Evolutionary conservation across 805 yeast genomes (phyloP), one percentile per base, ranked within the genome.

Genomic region (Jamesozyma rosinii): DNA sequence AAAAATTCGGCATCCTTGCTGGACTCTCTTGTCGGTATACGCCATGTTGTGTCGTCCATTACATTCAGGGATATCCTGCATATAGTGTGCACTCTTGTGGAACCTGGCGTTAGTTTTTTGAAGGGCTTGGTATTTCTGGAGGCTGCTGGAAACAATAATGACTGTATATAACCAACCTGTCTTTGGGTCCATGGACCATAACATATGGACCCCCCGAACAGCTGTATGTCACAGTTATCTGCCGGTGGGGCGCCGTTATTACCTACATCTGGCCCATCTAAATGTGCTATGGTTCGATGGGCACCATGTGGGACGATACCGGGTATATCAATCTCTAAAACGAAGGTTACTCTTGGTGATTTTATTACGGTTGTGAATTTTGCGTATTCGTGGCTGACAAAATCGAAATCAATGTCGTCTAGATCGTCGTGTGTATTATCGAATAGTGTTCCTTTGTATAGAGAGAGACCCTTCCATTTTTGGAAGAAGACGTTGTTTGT

Each of bases 151-250:
- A 82, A 76, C 20, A 92, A 65, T 63, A 80, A 65, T 14, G 68
- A 63, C 44, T 81, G 88, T 9, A 89, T 54, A 1, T 79, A 74
- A 2, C 69, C 70, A 15, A 95, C 61, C 59, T 92, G 95, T 31
- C 90, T 76, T 46, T 92, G 95, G 0, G 96, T 84, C 96, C 97
- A 90, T 0, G 98, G 95, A 0, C 98, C 98, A 57, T 86, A 89
- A 51, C 81, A 81, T 1, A 87, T 64, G 0, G 84, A 79, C 0
- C 87, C 78, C 43, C 75, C 72, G 1, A 74, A 69, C 2, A 86
- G 49, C 13, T 68, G 69, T 8, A 89, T 41, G 41, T 81, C 81
- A 6, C 81, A 51, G 0, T 89, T 89, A 56, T 71, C 68, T 37
- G 66, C 68, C 1, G 88, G 88, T 0, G 81, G 66, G 3, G 70